phyloP scores from a whole-genome alignment of 495 filamentous ascomycete genomes.

The Talaromyces stipitatus region DNA sequence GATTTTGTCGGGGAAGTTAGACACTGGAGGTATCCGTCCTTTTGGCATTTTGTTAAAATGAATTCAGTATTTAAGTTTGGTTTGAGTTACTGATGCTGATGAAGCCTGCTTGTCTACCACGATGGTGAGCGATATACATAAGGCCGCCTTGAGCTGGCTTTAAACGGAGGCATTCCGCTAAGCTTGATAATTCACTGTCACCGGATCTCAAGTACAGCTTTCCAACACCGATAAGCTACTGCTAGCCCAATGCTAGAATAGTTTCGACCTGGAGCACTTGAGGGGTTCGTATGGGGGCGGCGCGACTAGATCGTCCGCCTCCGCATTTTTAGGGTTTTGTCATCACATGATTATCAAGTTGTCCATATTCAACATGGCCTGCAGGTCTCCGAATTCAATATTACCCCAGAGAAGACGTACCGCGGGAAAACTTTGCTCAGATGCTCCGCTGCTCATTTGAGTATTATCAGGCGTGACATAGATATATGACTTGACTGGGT shows the following conservation, averaged over 20 bases:
- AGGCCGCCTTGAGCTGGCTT: background rate
- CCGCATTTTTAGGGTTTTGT: no score
- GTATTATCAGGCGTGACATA: background rate
- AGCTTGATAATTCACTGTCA: background rate
- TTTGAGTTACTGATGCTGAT: background rate
- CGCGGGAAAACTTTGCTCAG: background rate
- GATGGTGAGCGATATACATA: background rate
- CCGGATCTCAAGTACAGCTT: no score
- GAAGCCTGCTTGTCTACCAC: background rate
- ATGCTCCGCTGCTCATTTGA: background rate
- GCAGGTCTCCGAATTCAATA: no score
- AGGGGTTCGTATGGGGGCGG: background rate
- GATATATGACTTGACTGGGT: background rate
- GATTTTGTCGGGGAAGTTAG: slow-evolving; percentile 20
- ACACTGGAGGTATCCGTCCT: slow-evolving; percentile 3
- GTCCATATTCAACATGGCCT: no score
- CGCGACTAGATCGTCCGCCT: background rate
- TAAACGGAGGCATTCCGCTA: background rate
- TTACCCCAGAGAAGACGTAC: background rate
- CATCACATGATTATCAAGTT: no score
- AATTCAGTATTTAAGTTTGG: background rate
- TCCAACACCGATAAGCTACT: no score
- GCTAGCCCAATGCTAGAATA: background rate
- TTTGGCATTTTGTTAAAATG: background rate
- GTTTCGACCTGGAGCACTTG: background rate